Percentiles rank a stretch among this genome's conserved stretches.
Conservation (phyloP, 2,329 filamentous ascomycete species). For the Stagonosporopsis cucurbitacearum region DNA sequence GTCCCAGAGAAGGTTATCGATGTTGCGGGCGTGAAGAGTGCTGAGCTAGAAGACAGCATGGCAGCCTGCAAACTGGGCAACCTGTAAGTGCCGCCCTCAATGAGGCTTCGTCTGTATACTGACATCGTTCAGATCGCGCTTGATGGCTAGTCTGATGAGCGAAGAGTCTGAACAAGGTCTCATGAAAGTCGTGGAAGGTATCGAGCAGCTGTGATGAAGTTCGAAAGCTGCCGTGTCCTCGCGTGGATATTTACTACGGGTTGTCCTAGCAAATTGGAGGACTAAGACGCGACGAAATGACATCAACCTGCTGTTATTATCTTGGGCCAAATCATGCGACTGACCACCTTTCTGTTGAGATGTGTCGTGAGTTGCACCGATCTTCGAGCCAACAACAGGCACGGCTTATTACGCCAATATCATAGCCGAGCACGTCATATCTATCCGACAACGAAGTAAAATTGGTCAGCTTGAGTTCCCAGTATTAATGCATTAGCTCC, state of each 20-base stretch:
- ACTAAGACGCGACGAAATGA: neutral
- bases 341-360: constrained; percentile 1
- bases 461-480: neutral
- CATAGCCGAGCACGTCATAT: constrained; percentile 19
- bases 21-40: constrained; percentile 78
- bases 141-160: constrained; percentile 34
- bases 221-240: neutral
- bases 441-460: constrained; percentile 4
- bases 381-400: constrained; percentile 10
- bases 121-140: constrained; percentile 27
- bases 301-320: neutral
- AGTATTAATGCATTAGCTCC: constrained; percentile 8
- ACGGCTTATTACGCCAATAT: constrained; percentile 11
- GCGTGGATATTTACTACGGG: neutral
- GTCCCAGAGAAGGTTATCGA: constrained; percentile 80
- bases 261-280: neutral
- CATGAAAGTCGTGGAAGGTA: constrained; percentile 50
- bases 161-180: constrained; percentile 39
- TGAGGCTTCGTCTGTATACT: constrained; percentile 17
- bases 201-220: constrained; percentile 51
- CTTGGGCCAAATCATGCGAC: neutral
- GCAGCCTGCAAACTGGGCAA: constrained; percentile 40
- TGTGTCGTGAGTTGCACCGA: neutral
- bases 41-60: constrained; percentile 74
- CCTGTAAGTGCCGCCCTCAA: constrained; percentile 33